Percentiles rank a stretch among this genome's conserved stretches.
Evolutionary conservation across 345 rosid genomes (phyloP).

Genomic region (Erysimum cheiranthoides): DNA sequence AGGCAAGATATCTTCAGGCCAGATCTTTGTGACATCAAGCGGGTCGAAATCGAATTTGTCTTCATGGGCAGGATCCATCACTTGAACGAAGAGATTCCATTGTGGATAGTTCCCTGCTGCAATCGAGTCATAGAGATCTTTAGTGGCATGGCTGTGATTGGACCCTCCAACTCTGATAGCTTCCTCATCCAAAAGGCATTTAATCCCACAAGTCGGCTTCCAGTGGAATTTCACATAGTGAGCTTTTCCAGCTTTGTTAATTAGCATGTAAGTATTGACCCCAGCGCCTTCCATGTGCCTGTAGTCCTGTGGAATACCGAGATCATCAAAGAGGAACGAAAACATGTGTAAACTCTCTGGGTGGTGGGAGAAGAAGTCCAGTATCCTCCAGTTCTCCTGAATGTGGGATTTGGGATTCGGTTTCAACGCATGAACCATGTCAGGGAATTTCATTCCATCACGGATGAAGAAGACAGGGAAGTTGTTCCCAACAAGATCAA

Average conservation of each 20-base stretch:
- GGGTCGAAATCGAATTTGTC: conserved; percentile 89
- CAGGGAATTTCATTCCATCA: conserved; percentile 98
- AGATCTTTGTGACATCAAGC: conserved; percentile 92
- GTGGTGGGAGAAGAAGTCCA: conserved; percentile 93
- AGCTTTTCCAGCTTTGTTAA: conserved; percentile 90
- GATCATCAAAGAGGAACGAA: conserved; percentile 84
- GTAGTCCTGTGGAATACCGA: conserved; percentile 92
- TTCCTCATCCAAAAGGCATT: conserved; percentile 82
- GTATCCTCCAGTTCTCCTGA: conserved; percentile 95
- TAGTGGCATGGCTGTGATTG: conserved; percentile 97
- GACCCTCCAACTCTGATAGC: conserved; percentile 90
- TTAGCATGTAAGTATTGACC: conserved; percentile 82
- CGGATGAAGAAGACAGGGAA: conserved; percentile 95
- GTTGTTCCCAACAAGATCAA: conserved; percentile 99
- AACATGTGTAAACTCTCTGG: conserved; percentile 96
- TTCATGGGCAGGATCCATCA: conserved; percentile 83
- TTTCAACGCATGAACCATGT: conserved; percentile 88
- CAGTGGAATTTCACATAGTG: conserved; percentile 93
- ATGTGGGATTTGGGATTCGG: conserved; percentile 98
- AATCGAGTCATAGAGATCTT: conserved; percentile 91
- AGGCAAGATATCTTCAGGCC: conserved; percentile 99
- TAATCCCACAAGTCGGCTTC: conserved; percentile 95
- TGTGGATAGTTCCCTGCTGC: conserved; percentile 94
- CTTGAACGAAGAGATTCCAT: conserved; percentile 88
- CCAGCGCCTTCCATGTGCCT: conserved; percentile 96